Percentiles rank a stretch among this genome's conserved stretches.
Evolutionary conservation across 148 eudicot species (phyloP).

Genomic region (Rhododendron henanense): DNA sequence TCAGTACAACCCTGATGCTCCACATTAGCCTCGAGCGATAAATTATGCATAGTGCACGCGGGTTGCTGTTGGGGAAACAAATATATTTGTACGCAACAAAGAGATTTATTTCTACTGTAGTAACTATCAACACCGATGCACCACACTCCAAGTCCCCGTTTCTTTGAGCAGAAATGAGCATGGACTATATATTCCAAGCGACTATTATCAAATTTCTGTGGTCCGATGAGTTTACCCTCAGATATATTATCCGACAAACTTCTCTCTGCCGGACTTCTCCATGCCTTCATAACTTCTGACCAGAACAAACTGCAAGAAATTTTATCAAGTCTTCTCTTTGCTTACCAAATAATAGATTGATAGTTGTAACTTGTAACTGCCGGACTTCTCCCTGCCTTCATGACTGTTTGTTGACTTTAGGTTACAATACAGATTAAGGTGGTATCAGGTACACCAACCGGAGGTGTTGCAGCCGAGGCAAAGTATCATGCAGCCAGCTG

Average conservation of each 20-base stretch:
- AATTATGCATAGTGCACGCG: not conserved
- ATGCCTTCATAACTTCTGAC: not conserved
- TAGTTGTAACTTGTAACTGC: not conserved
- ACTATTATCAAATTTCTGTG: not conserved
- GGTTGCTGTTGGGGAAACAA: not conserved
- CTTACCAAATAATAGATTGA: not conserved
- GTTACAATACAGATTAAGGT: conserved; percentile 81
- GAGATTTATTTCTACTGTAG: not conserved
- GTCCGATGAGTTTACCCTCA: not conserved
- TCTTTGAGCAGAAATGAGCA: not conserved
- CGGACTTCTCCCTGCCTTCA: too few relatives aligned
- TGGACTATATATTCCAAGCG: not conserved
- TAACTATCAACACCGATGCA: not conserved
- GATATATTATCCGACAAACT: not conserved
- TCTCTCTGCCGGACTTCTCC: not conserved
- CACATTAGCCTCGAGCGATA: not conserved
- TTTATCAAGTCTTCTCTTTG: not conserved
- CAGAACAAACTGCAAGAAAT: not conserved
- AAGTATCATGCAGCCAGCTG: conserved; percentile 66
- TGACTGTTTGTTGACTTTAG: conserved; percentile 28
- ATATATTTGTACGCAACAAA: not conserved
- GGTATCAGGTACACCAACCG: conserved; percentile 55
- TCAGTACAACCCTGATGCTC: not conserved
- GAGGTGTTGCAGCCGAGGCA: conserved; percentile 84
- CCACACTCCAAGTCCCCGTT: not conserved